Conservation (phyloP, 331 rosid genomes). For the Cydonia oblonga region DNA sequence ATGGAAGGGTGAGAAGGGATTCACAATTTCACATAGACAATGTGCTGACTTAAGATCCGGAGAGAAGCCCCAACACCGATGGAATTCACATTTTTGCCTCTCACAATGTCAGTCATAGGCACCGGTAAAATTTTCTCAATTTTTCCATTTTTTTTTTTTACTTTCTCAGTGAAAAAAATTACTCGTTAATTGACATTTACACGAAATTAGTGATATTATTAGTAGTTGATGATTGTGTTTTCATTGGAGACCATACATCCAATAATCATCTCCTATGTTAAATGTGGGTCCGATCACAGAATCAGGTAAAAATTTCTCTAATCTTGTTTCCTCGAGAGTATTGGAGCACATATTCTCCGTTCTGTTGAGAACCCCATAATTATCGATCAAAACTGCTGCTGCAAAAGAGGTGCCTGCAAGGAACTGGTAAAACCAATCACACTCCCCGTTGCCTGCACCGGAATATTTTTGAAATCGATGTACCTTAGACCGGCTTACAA, state of each 20-base stretch:
- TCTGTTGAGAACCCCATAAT: constrained; percentile 26
- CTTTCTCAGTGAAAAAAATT: neutral
- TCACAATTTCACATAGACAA: constrained; percentile 9
- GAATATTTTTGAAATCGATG: constrained; percentile 11
- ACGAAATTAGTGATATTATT: too few species aligned
- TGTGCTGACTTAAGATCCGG: constrained; percentile 20
- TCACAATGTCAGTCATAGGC: neutral
- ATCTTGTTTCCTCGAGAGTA: neutral
- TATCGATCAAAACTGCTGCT: constrained; percentile 27
- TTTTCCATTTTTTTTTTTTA: neutral
- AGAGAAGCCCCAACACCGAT: constrained; percentile 29
- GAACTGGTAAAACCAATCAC: neutral
- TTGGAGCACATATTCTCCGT: constrained; percentile 1
- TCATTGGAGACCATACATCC: constrained; percentile 24
- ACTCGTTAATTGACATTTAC: neutral
- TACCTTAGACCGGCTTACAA: neutral
- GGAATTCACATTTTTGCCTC: constrained; percentile 31
- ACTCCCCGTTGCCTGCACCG: constrained; percentile 20
- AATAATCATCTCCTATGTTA: constrained; percentile 5
- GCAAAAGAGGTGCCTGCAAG: neutral
- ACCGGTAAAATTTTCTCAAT: too few species aligned
- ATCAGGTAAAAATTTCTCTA: constrained; percentile 4
- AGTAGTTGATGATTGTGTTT: constrained; percentile 29
- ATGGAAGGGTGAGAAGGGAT: constrained; percentile 8
- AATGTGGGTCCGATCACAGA: constrained; percentile 29